Base-by-base conservation (phyloP, 2,329 filamentous ascomycete genomes). In the Coniella vitis region DNA sequence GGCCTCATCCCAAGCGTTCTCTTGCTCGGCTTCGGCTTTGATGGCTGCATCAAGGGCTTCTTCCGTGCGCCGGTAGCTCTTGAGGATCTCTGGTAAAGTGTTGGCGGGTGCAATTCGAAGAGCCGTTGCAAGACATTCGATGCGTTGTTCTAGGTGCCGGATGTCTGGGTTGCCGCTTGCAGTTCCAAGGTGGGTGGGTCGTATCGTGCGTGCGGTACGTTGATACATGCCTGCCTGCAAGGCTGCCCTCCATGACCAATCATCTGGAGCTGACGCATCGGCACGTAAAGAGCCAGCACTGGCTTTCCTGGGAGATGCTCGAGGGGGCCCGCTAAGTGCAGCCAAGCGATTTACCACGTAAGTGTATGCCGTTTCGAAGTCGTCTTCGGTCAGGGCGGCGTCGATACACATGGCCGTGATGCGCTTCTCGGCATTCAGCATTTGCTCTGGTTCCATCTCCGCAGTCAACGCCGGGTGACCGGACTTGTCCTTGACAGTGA, bases 351-450 rank as follows among this genome's bases (percentile, higher is more conserved):
- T 89, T 40, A 88, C 78, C 2, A 90, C 83, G 60, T 87, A 91
- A 0, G 86, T 90, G 63, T 91, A 93, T 10, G 87, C 87, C 0
- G 87, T 93, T 61, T 94, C 88, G 53, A 93, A 93, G 61, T 82
- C 88, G 54, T 90, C 83, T 60, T 90, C 86, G 9, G 74, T 73
- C 1, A 54, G 72, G 12, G 87, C 86, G 13, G 85, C 82, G 61
- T 89, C 83, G 36, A 91, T 81, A 55, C 87, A 89, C 84, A 91
- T 88, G 51, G 85, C 84, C 5, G 82, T 83, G 44, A 93, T 81
- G 25, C 87, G 78, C 41, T 77, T 79, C 60, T 84, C 80, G 4
- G 79, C 76, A 34, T 61, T 51, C 3, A 63, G 56, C 8, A 64
- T 65, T 37, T 63, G 63, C 19, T 53, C 56, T 47, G 55, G 54